These are phyloP conservation scores for Neurospora sp. DNA, from an alignment of 495 filamentous ascomycete genomes.

Conservation along the genomic window DNA sequence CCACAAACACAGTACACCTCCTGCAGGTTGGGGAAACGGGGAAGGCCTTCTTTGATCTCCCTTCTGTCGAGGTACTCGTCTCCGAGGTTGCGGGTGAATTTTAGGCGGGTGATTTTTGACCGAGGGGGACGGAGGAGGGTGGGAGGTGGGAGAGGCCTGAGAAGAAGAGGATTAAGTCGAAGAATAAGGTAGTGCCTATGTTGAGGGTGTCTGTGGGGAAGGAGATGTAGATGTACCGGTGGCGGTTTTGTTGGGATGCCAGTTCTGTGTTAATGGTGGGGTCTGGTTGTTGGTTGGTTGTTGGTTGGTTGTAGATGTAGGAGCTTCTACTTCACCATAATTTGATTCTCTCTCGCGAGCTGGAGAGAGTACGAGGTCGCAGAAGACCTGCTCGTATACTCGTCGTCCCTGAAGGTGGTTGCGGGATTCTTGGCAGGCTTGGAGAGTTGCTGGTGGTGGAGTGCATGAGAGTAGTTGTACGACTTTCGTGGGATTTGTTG, in stretches of 20 bases:
- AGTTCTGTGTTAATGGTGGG: too few species aligned
- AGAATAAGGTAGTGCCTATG: neutral
- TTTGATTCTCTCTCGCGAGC: too few species aligned
- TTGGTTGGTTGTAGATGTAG: too few species aligned
- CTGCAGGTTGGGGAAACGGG: neutral
- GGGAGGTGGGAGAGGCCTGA: neutral
- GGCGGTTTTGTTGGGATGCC: too few species aligned
- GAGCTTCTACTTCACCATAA: too few species aligned
- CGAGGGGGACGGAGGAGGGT: neutral
- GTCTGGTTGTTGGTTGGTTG: too few species aligned
- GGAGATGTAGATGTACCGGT: neutral
- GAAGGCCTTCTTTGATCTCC: neutral
- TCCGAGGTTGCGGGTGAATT: neutral
- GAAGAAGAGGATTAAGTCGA: neutral
- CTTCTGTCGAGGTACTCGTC: neutral
- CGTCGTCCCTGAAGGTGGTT: neutral
- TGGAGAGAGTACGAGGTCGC: too few species aligned
- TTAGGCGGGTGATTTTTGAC: neutral
- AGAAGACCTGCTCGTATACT: neutral
- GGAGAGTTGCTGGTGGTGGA: neutral
- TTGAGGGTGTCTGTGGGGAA: neutral
- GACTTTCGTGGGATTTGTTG: neutral
- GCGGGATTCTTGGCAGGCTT: neutral
- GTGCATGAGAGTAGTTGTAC: neutral
- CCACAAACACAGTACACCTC: neutral